Evolutionary conservation across 768 basidiomycete species (phyloP).

Genomic region (Russula griseocarnosa): DNA sequence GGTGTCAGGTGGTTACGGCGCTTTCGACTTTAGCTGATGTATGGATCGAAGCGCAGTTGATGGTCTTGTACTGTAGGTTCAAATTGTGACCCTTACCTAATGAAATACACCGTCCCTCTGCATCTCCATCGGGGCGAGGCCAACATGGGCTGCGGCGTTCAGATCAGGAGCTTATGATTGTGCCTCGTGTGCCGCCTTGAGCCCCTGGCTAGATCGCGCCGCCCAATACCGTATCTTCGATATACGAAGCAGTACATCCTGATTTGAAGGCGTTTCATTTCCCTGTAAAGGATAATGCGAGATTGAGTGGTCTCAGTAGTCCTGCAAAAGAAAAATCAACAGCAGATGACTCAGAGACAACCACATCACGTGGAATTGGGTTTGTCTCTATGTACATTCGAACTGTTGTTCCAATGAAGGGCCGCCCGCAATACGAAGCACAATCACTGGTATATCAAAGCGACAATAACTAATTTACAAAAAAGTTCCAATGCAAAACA

Average conservation of each 20-base stretch:
- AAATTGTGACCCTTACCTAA: not conserved
- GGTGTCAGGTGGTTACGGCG: slow-evolving; percentile 9
- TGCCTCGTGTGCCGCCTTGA: slow-evolving; percentile 4
- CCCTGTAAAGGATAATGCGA: not conserved
- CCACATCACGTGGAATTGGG: too few species aligned
- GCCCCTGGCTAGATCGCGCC: not conserved
- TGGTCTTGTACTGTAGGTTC: not conserved
- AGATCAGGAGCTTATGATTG: not conserved
- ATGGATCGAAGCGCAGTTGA: slow-evolving; percentile 9
- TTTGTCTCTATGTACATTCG: too few species aligned
- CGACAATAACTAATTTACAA: not conserved
- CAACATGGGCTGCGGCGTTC: not conserved
- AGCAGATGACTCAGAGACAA: too few species aligned
- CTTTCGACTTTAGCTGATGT: slow-evolving; percentile 6
- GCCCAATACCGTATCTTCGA: not conserved
- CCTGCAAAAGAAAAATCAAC: too few species aligned
- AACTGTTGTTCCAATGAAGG: not conserved
- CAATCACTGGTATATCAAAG: not conserved
- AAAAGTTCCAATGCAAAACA: not conserved
- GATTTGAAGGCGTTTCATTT: not conserved
- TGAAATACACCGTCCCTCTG: not conserved
- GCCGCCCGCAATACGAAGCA: not conserved
- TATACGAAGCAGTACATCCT: not conserved
- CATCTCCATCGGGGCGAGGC: not conserved
- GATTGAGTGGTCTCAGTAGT: not conserved